A percentile compares a stretch with the other conserved stretches of the same genome.
phyloP scores from a whole-genome alignment of 441 rosid genomes.

The Isatis lusitanica region DNA sequence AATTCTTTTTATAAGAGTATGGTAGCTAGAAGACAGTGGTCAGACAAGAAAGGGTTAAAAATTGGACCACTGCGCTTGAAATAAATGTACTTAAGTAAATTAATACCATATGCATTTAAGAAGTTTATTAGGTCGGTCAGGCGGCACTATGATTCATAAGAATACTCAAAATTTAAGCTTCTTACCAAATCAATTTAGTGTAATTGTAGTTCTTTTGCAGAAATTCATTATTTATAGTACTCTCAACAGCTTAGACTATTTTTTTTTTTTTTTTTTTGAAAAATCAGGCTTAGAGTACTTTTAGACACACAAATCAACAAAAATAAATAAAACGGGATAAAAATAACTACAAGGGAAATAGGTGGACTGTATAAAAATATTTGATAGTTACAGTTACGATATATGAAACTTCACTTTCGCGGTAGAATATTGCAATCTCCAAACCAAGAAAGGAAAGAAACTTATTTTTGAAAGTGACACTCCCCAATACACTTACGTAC shows the following conservation, averaged over 20 bases:
- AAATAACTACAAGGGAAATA: neutral
- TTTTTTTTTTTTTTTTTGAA: too few species aligned
- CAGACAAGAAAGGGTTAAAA: constrained; percentile 31
- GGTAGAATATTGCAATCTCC: neutral
- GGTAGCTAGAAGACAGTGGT: constrained; percentile 17
- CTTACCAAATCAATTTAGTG: neutral
- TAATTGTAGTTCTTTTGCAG: neutral
- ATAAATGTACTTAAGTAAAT: constrained; percentile 14
- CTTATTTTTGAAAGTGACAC: neutral
- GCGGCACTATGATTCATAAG: neutral
- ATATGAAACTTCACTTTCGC: constrained; percentile 10
- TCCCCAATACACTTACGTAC: neutral
- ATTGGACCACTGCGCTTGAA: constrained; percentile 32
- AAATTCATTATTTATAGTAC: neutral
- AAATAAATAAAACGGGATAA: neutral
- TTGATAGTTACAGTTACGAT: neutral
- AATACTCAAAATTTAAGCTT: neutral
- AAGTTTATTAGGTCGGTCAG: constrained; percentile 11
- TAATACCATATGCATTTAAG: constrained; percentile 19
- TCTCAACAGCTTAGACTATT: neutral
- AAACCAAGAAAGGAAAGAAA: neutral
- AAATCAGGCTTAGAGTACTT: neutral
- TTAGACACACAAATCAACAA: neutral
- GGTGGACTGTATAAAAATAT: neutral
- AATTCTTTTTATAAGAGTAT: neutral